Conservation (phyloP, 768 basidiomycete genomes). For the Podaxis carcinomalis region DNA sequence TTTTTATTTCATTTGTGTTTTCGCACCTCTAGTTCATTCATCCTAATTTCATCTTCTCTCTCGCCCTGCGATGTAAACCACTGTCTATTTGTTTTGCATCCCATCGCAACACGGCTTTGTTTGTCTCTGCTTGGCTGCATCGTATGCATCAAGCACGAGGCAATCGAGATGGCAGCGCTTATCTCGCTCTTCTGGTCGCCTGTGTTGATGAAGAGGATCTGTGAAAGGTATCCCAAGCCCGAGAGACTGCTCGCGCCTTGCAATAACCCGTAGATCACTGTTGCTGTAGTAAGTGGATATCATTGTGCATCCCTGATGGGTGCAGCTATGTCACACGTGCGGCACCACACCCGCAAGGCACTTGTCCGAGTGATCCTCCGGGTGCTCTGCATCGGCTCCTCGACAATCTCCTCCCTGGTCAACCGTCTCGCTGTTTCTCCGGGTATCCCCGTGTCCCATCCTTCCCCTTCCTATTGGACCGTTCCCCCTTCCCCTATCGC, state of each 20-base stretch:
- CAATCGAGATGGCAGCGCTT: background rate
- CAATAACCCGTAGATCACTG: background rate
- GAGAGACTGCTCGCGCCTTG: background rate
- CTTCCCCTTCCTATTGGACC: conserved; percentile 63
- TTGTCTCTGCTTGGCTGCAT: background rate
- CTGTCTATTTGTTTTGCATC: background rate
- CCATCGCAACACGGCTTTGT: background rate
- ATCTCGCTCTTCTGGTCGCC: background rate
- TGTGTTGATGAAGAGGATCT: background rate
- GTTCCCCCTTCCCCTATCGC: conserved; percentile 47
- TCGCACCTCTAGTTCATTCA: background rate
- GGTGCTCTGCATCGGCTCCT: conserved; percentile 16
- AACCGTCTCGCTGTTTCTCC: conserved; percentile 36
- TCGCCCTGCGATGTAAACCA: background rate
- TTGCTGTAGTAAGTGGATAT: background rate
- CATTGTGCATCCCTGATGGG: background rate
- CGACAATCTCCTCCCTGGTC: conserved; percentile 19
- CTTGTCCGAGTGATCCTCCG: conserved; percentile 17
- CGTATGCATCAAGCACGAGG: background rate
- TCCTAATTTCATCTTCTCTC: background rate
- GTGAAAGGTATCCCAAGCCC: background rate
- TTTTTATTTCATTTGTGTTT: background rate
- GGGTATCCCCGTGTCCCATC: conserved; percentile 50
- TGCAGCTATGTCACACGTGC: conserved; percentile 2
- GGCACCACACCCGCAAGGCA: conserved; percentile 14